phyloP scores from a whole-genome alignment of 2,329 filamentous ascomycete genomes.

The Colletotrichum sp. region DNA sequence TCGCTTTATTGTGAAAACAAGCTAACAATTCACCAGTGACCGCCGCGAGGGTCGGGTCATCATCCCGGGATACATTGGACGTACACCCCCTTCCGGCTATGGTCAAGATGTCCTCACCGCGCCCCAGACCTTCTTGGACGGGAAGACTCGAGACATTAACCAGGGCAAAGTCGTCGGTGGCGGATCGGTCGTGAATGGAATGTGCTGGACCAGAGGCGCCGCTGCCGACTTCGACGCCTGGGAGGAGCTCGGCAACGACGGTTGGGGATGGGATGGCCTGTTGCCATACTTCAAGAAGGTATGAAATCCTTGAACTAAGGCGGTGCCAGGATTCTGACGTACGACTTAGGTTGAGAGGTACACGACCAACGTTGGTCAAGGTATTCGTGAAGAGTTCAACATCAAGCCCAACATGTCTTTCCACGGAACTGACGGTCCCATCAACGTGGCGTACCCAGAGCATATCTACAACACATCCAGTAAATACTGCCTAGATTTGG shows the following conservation, averaged over 20 bases:
- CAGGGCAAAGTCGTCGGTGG: conserved; percentile 45
- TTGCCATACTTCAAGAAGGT: conserved; percentile 56
- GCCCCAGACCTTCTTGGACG: conserved; percentile 35
- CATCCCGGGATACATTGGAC: conserved; percentile 24
- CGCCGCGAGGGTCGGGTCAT: conserved; percentile 17
- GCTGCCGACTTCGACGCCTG: conserved; percentile 46
- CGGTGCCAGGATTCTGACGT: background rate
- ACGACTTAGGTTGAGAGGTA: conserved; percentile 40
- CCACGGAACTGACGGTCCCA: conserved; percentile 39
- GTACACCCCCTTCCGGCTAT: conserved; percentile 24
- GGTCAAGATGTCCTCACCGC: conserved; percentile 33
- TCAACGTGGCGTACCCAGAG: conserved; percentile 42
- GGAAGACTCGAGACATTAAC: conserved; percentile 37
- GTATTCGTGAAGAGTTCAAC: conserved; percentile 25
- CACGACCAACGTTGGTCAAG: conserved; percentile 26
- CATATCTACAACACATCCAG: conserved; percentile 45
- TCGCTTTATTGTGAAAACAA: too few relatives aligned
- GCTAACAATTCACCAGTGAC: background rate
- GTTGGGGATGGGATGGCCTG: conserved; percentile 48
- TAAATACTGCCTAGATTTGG: conserved; percentile 22
- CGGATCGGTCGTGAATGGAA: conserved; percentile 44
- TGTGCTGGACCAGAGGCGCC: conserved; percentile 45
- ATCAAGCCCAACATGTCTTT: conserved; percentile 29
- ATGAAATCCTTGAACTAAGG: background rate
- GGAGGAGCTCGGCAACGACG: conserved; percentile 44